Percentiles rank a stretch among this genome's conserved stretches.
Evolutionary conservation across 805 yeast genomes (phyloP).

Genomic region (Saccharomycopsis fermentans): DNA sequence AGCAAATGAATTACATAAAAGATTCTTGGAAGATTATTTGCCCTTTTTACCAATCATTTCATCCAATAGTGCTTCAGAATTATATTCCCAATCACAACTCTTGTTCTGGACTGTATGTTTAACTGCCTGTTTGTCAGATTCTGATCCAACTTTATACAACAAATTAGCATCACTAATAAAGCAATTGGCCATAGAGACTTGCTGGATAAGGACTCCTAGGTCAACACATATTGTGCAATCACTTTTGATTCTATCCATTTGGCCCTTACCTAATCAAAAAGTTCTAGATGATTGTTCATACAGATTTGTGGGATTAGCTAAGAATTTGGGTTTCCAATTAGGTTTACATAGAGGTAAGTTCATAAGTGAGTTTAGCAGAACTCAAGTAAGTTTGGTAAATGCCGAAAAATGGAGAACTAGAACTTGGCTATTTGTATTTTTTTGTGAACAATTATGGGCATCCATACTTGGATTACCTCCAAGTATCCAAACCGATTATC

Average conservation of each 20-base stretch:
- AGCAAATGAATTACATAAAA: slow-evolving; percentile 63
- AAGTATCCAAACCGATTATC: slow-evolving; percentile 69
- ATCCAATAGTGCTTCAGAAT: slow-evolving; percentile 56
- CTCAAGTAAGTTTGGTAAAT: slow-evolving; percentile 79
- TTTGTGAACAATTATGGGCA: slow-evolving; percentile 86
- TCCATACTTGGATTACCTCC: slow-evolving; percentile 84
- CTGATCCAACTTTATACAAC: slow-evolving; percentile 74
- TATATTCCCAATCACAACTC: slow-evolving; percentile 73
- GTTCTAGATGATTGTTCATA: slow-evolving; percentile 88
- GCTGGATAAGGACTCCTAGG: slow-evolving; percentile 89
- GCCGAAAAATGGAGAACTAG: slow-evolving; percentile 93
- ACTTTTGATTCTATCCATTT: slow-evolving; percentile 65
- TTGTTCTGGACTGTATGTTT: slow-evolving; percentile 86
- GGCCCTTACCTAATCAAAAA: slow-evolving; percentile 92
- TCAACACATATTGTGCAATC: slow-evolving; percentile 93
- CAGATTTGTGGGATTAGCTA: slow-evolving; percentile 80
- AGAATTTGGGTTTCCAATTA: slow-evolving; percentile 70
- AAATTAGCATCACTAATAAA: slow-evolving; percentile 68
- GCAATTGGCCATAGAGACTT: slow-evolving; percentile 81
- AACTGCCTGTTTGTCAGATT: slow-evolving; percentile 78
- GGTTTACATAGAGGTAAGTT: slow-evolving; percentile 90
- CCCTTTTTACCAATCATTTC: slow-evolving; percentile 76
- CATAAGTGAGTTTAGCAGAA: slow-evolving; percentile 80
- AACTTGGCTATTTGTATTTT: slow-evolving; percentile 83
- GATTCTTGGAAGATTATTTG: slow-evolving; percentile 55